These are phyloP conservation scores for Chimonanthus praecox DNA, from an alignment of 164 flowering plant genomes.

Conservation along the genomic window DNA sequence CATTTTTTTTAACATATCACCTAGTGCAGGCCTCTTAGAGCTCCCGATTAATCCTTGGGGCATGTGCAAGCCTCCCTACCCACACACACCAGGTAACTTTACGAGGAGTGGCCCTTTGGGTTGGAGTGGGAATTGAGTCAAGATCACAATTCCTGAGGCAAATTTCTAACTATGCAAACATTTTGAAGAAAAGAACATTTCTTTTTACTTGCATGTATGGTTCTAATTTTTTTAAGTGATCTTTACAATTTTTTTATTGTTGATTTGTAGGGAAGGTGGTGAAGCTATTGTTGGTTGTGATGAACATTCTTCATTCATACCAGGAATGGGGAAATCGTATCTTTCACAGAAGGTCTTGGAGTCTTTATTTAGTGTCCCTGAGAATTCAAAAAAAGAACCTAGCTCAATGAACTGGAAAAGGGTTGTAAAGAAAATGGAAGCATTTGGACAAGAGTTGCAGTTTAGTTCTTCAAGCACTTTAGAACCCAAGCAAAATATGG, in stretches of 20 bases:
- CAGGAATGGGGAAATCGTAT: slow-evolving; percentile 25
- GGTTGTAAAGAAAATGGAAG: slow-evolving; percentile 64
- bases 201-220: background rate
- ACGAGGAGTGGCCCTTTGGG: no score
- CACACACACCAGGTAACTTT: no score
- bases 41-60: no score
- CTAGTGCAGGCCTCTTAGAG: no score
- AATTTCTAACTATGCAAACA: no score
- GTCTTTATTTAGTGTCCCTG: slow-evolving; percentile 62
- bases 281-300: slow-evolving; percentile 33
- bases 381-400: slow-evolving; percentile 55
- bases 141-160: no score
- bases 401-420: slow-evolving; percentile 76
- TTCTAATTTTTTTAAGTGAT: background rate
- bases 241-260: background rate
- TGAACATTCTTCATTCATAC: slow-evolving; percentile 14
- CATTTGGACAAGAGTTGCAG: slow-evolving; percentile 44
- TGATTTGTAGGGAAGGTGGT: slow-evolving; percentile 37
- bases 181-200: background rate
- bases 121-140: no score
- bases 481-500: slow-evolving; percentile 18
- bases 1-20: no score
- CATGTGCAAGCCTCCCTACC: no score
- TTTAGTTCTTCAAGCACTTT: slow-evolving; percentile 17
- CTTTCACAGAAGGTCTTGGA: slow-evolving; percentile 67